phyloP scores from a whole-genome alignment of 2,329 filamentous ascomycete species.

The Aspergillus nomiae region DNA sequence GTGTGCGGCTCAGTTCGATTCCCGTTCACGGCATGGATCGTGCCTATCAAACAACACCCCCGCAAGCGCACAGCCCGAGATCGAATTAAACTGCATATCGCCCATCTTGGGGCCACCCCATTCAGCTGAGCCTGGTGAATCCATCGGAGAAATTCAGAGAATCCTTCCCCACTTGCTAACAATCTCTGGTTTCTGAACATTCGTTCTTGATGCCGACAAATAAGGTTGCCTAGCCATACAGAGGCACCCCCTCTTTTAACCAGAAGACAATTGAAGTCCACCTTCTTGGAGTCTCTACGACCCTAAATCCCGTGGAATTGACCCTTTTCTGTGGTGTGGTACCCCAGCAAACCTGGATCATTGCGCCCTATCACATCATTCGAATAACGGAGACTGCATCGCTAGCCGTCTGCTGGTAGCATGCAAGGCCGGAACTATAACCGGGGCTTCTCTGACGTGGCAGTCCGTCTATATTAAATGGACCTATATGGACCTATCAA shows the following conservation, averaged over 20 bases:
- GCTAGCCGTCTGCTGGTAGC: conserved; percentile 10
- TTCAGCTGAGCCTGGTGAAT: conserved; percentile 20
- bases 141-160: conserved; percentile 3
- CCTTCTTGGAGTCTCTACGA: conserved; percentile 9
- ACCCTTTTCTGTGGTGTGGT: conserved; percentile 6
- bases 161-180: background rate
- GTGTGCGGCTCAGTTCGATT: conserved; percentile 11
- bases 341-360: conserved; percentile 9
- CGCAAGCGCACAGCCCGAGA: conserved; percentile 13
- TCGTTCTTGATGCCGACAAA: background rate
- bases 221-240: conserved; percentile 1
- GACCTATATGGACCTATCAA: conserved; percentile 11
- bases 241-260: background rate
- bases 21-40: conserved; percentile 6
- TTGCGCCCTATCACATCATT: conserved; percentile 17
- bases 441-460: conserved; percentile 35
- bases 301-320: conserved; percentile 6
- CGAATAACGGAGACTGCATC: conserved; percentile 8
- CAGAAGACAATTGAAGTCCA: background rate
- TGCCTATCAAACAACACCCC: conserved; percentile 16
- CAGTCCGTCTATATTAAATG: conserved; percentile 22
- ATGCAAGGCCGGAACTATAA: conserved; percentile 13
- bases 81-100: conserved; percentile 14
- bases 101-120: background rate
- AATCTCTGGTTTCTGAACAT: background rate